phyloP scores from a whole-genome alignment of 2,329 filamentous ascomycete species.

The Apiospora kogelbergensis region DNA sequence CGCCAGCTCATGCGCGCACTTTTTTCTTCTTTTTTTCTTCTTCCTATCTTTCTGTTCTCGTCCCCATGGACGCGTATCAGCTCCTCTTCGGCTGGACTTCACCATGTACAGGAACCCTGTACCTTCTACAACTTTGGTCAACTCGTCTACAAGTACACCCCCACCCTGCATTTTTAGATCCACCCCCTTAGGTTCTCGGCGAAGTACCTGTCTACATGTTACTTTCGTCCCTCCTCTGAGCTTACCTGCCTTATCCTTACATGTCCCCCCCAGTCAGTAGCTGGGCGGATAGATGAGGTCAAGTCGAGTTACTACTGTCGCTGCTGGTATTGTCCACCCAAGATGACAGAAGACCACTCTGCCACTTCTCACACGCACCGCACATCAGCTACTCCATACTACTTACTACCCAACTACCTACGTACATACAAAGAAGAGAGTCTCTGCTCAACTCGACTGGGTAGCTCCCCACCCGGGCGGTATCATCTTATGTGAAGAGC shows the following conservation, averaged over 20 bases:
- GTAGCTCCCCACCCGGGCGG: constrained; percentile 1
- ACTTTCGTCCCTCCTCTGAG: neutral
- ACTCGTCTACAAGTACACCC: neutral
- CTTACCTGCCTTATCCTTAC: constrained; percentile 5
- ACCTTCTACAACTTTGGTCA: neutral
- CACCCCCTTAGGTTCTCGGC: constrained; percentile 1
- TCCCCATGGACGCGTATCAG: neutral
- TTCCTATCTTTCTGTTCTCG: neutral
- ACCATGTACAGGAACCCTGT: constrained; percentile 1
- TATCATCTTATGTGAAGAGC: constrained; percentile 8
- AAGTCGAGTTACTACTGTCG: neutral
- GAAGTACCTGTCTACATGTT: constrained; percentile 7
- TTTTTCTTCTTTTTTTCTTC: neutral
- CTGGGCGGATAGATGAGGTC: neutral
- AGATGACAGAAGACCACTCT: constrained; percentile 2
- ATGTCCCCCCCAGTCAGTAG: neutral
- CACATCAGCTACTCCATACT: constrained; percentile 5
- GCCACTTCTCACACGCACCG: neutral
- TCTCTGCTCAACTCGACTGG: neutral
- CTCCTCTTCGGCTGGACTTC: constrained; percentile 7
- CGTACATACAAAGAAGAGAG: neutral
- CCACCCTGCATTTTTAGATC: neutral
- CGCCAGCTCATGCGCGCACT: neutral
- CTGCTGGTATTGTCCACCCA: neutral
- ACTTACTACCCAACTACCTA: neutral